Base-by-base conservation (phyloP, 2,329 filamentous ascomycete species). In the Alternaria tenuissima region DNA sequence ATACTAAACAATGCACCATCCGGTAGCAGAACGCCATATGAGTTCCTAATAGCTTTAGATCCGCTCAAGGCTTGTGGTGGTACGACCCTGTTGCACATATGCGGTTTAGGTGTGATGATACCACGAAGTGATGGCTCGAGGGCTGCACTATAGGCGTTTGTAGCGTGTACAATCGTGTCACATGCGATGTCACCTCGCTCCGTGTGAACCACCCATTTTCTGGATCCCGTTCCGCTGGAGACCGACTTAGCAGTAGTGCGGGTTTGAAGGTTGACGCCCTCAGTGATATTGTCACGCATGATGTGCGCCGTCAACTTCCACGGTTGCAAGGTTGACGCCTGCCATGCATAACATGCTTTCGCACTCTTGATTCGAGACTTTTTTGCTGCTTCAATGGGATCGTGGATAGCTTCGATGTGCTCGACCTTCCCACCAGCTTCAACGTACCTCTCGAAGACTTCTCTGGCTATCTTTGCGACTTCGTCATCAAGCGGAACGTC, bases 1-100 rank as follows among this genome's bases (percentile, higher is more conserved):
- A 78, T 76, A 42, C 68, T 76, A 52, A 77, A 70, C 0, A 77
- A 49, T 0, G 49, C 74, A 0, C 75, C 74, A 16, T 72, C 63
- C 1, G 71, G 64, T 8, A 76, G 63, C 5, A 77, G 61, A 12
- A 77, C 65, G 9, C 71, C 73, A 34, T 77, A 78, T 1, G 74
- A 77, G 52, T 78, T 75, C n/a, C 61, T 55, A 5, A 73, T 55
- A 12, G 67, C 66, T 26, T 64, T 63, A 0, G 66, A 69, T 1
- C 70, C 71, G 22, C 64, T 67, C 42, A 58, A 57, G 4, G 57
- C 26, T 16, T 64, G 66, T 5, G 70, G 67, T 1, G 71, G 71
- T 3, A 73, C 43, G 11, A 71, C 65, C 30, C 59, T 69, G 32
- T 67, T 70, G 55, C 71, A 74, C n/a, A 73, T 66, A 43, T 74